Conservation (phyloP, 768 basidiomycete genomes). For the Calocera viscosa region DNA sequence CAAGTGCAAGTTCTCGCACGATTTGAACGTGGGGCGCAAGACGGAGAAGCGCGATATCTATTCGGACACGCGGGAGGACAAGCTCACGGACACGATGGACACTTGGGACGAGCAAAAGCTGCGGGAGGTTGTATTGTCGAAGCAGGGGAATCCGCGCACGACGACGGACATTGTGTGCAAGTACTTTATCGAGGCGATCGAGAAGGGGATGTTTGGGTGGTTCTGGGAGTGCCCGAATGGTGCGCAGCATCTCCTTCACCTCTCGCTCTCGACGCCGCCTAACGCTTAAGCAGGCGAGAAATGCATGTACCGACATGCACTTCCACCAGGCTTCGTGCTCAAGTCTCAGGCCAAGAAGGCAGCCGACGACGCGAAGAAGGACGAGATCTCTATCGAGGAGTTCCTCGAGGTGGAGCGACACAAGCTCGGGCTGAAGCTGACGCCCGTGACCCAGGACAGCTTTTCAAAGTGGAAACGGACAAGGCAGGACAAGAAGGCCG, state of each 20-base stretch:
- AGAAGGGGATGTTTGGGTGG: constrained; percentile 74
- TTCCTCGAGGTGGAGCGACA: constrained; percentile 98
- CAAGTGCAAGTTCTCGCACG: constrained; percentile 96
- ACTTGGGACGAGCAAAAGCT: constrained; percentile 95
- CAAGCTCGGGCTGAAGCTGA: constrained; percentile 80
- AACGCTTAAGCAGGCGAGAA: constrained; percentile 33
- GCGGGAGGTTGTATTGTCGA: constrained; percentile 70
- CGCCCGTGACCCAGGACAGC: constrained; percentile 82
- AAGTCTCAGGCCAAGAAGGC: constrained; percentile 86
- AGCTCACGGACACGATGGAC: constrained; percentile 85
- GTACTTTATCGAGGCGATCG: constrained; percentile 91
- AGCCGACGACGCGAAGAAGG: constrained; percentile 82
- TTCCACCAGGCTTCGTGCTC: constrained; percentile 91
- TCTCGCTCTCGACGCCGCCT: constrained; percentile 10
- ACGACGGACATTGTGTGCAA: constrained; percentile 98
- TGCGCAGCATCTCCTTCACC: neutral
- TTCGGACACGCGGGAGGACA: constrained; percentile 73
- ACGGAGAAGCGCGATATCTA: constrained; percentile 94
- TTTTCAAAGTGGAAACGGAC: constrained; percentile 95
- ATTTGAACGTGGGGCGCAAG: constrained; percentile 76
- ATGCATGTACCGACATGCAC: constrained; percentile 89
- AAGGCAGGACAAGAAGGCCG: constrained; percentile 86
- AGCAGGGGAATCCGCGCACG: constrained; percentile 80
- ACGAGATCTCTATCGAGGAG: constrained; percentile 83
- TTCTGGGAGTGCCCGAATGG: constrained; percentile 78